phyloP scores from a whole-genome alignment of 306 rosid genomes.

The Hylodesmum podocarpum region DNA sequence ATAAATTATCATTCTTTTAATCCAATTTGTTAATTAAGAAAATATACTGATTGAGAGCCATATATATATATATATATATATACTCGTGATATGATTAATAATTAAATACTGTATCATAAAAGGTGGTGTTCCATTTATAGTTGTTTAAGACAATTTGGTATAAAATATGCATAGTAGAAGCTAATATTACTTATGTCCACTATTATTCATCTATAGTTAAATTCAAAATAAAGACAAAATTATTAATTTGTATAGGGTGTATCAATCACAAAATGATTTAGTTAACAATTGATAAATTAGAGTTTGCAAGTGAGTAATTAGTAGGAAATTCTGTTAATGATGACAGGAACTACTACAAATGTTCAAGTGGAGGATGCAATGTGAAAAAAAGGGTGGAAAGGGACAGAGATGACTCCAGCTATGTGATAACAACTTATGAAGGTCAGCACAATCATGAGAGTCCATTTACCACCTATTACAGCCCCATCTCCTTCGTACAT shows the following conservation, averaged over 20 bases:
- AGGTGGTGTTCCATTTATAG: no score
- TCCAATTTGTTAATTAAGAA: background rate
- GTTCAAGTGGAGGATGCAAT: conserved; percentile 66
- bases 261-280: no score
- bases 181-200: no score
- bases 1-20: background rate
- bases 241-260: no score
- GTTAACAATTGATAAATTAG: no score
- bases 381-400: conserved; percentile 93
- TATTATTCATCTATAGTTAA: no score
- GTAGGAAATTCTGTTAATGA: background rate
- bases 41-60: background rate
- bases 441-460: conserved; percentile 80
- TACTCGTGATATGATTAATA: background rate
- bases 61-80: no score
- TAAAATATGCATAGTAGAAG: no score
- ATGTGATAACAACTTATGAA: conserved; percentile 79
- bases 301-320: background rate
- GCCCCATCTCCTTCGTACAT: conserved; percentile 28
- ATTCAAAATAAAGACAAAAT: no score
- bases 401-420: conserved; percentile 67
- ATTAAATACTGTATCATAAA: background rate
- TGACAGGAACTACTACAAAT: conserved; percentile 83
- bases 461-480: conserved; percentile 43
- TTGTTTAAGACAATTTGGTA: no score